phyloP scores from a whole-genome alignment of 208 protist genomes.

The Acanthamoeba rhysodes region DNA sequence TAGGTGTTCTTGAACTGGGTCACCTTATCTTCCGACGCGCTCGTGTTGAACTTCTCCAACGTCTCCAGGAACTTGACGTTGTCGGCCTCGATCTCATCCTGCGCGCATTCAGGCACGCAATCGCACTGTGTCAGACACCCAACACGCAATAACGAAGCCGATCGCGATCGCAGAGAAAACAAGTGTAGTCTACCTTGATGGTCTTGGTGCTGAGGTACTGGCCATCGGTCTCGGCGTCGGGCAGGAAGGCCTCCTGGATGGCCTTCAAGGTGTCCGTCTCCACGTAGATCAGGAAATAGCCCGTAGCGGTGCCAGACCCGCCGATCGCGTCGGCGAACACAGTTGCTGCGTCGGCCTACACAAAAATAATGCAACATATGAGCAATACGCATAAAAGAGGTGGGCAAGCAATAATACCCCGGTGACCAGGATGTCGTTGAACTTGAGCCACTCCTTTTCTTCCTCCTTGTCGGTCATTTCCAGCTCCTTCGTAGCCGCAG shows the following conservation, averaged over 20 bases:
- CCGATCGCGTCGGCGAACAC: conserved; percentile 58
- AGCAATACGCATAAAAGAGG: not conserved
- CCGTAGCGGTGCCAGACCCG: conserved; percentile 42
- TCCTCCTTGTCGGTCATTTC: conserved; percentile 43
- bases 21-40: conserved; percentile 50
- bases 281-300: conserved; percentile 71
- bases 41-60: conserved; percentile 72
- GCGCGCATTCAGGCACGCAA: not conserved
- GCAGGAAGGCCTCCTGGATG: conserved; percentile 36
- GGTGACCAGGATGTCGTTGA: conserved; percentile 61
- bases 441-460: conserved; percentile 67
- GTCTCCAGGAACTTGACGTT: conserved; percentile 69
- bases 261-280: conserved; percentile 41
- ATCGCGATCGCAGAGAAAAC: not conserved
- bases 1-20: conserved; percentile 61
- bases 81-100: conserved; percentile 67
- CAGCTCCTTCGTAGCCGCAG: not conserved
- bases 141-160: not conserved
- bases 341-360: not conserved
- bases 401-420: not conserved
- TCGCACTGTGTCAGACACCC: not conserved
- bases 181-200: not conserved
- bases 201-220: conserved; percentile 32
- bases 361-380: not conserved
- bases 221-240: conserved; percentile 6